Evolutionary conservation across 2,329 filamentous ascomycete species (phyloP).

Genomic region (Colletotrichum chrysophilum): DNA sequence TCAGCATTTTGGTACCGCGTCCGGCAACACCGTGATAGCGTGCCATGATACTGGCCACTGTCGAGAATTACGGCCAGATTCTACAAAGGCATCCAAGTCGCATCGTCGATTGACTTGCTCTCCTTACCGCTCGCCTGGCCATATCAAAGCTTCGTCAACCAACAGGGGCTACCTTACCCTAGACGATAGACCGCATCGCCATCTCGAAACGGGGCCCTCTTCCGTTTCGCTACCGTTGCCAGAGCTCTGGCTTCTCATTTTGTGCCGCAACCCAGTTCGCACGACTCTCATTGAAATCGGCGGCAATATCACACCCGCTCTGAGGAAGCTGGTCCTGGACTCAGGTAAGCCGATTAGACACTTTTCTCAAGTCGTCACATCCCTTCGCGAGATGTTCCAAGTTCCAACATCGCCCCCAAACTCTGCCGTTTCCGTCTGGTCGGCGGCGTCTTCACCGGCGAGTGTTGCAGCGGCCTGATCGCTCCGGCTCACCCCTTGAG

Average conservation of each 20-base stretch:
- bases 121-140: neutral
- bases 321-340: neutral
- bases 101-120: neutral
- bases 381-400: neutral
- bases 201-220: neutral
- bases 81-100: neutral
- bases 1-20: neutral
- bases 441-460: neutral
- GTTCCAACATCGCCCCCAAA: neutral
- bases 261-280: neutral
- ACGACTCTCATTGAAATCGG: neutral
- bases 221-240: neutral
- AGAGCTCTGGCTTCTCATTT: neutral
- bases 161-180: neutral
- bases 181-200: neutral
- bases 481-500: neutral
- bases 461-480: neutral
- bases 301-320: neutral
- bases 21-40: neutral
- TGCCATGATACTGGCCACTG: neutral
- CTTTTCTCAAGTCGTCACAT: neutral
- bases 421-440: neutral
- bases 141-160: neutral
- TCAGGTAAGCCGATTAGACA: slow-evolving; percentile 1
- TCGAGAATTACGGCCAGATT: neutral